phyloP scores from a whole-genome alignment of 208 protist genomes.

The Trypanosoma caninum region DNA sequence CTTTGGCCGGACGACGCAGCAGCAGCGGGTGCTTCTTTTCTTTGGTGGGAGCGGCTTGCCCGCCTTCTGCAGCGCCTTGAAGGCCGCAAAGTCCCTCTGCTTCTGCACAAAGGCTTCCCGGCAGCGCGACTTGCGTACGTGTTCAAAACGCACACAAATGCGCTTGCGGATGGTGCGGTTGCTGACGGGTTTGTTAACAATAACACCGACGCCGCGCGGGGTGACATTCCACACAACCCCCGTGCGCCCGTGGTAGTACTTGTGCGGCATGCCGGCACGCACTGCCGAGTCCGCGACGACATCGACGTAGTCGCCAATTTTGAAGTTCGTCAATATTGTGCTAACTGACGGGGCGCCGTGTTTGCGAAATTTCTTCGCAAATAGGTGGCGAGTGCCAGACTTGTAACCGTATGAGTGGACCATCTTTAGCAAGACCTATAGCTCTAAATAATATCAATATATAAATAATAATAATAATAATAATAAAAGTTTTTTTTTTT shows the following conservation, averaged over 20 bases:
- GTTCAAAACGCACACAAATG: slow-evolving; percentile 99
- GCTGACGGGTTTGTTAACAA: slow-evolving; percentile 99
- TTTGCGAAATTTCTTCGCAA: slow-evolving; percentile 96
- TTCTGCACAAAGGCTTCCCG: slow-evolving; percentile 89
- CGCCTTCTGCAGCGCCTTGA: slow-evolving; percentile 74
- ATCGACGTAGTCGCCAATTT: slow-evolving; percentile 99
- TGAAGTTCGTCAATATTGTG: slow-evolving; percentile 97
- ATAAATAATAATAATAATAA: too few relatives aligned
- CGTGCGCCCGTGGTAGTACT: slow-evolving; percentile 99
- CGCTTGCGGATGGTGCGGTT: slow-evolving; percentile 98
- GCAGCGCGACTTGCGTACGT: slow-evolving; percentile 95
- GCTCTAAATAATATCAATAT: too few relatives aligned
- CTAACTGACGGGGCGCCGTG: slow-evolving; percentile 91
- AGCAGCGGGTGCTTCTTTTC: slow-evolving; percentile 74
- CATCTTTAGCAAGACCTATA: slow-evolving; percentile 54
- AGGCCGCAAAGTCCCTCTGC: slow-evolving; percentile 70
- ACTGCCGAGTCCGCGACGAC: slow-evolving; percentile 97
- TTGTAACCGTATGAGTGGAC: slow-evolving; percentile 97
- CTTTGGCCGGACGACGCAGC: slow-evolving; percentile 65
- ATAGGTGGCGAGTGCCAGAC: slow-evolving; percentile 96
- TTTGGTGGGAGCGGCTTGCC: slow-evolving; percentile 66
- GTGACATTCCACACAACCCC: slow-evolving; percentile 99
- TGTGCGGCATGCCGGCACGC: slow-evolving; percentile 99
- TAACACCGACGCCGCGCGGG: slow-evolving; percentile 97
- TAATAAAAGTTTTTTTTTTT: slow-evolving; percentile 13